Conservation (phyloP, 208 protist genomes). For the Leishmania tarentolae region DNA sequence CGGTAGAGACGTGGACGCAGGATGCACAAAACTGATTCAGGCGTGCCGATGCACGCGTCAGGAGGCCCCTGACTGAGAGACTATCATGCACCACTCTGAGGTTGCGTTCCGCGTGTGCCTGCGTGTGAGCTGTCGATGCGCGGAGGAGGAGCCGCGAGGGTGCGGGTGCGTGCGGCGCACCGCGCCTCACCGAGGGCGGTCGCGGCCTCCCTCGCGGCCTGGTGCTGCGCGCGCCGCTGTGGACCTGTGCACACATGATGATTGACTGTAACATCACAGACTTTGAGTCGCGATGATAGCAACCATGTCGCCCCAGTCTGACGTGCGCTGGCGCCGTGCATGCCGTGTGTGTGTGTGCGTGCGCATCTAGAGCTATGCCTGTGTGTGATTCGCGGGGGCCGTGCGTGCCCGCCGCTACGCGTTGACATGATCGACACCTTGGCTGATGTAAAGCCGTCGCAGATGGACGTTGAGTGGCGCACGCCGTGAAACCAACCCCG, state of each 20-base stretch:
- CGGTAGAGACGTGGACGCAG: constrained; percentile 10
- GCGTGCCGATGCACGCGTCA: constrained; percentile 16
- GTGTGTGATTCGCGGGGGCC: background rate
- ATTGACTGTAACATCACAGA: constrained; percentile 11
- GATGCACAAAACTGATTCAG: constrained; percentile 28
- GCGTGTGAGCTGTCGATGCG: background rate
- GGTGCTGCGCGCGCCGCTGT: background rate
- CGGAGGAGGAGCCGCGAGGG: background rate
- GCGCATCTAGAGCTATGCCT: background rate
- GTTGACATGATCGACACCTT: background rate
- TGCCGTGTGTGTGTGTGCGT: background rate
- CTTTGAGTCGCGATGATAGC: constrained; percentile 14
- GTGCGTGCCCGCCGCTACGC: background rate
- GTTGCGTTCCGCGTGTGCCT: background rate
- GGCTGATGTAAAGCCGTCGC: background rate
- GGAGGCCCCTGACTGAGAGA: constrained; percentile 10
- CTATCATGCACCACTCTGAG: constrained; percentile 14
- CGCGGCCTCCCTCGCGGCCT: background rate
- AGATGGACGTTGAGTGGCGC: background rate
- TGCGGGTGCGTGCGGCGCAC: too few species aligned
- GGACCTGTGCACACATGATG: constrained; percentile 6
- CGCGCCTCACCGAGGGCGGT: too few species aligned
- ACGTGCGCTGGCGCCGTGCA: constrained; percentile 1
- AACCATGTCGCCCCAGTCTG: constrained; percentile 8
- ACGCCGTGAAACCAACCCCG: constrained; percentile 1